Evolutionary conservation across 495 filamentous ascomycete species (phyloP).

Genomic region (Daldinia grandis): DNA sequence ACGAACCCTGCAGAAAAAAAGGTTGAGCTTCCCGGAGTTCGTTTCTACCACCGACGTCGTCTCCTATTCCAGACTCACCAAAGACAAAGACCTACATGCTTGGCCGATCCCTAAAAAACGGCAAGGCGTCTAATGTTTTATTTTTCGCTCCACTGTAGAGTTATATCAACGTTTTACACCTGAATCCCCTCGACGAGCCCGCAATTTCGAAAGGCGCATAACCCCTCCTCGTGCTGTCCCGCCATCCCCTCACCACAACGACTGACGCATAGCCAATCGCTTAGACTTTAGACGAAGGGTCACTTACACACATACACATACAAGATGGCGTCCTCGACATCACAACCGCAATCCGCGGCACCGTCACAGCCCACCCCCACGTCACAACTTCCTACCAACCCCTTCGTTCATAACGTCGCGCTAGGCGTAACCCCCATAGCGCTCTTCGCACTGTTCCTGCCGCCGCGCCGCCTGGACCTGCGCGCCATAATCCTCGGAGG

Average conservation of each 20-base stretch:
- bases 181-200: background rate
- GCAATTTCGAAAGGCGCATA: background rate
- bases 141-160: background rate
- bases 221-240: background rate
- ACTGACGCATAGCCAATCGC: background rate
- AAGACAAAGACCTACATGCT: background rate
- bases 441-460: constrained; percentile 75
- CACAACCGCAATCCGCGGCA: constrained; percentile 6
- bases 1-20: constrained; percentile 10
- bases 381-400: constrained; percentile 1
- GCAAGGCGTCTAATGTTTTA: background rate
- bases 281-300: constrained; percentile 18
- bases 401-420: constrained; percentile 67
- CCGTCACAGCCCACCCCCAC: constrained; percentile 2
- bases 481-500: constrained; percentile 69
- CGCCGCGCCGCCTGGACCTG: constrained; percentile 79
- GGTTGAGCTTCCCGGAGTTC: constrained; percentile 8
- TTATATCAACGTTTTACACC: background rate
- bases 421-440: constrained; percentile 70
- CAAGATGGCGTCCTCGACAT: constrained; percentile 6
- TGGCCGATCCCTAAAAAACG: background rate
- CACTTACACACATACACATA: background rate
- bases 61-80: background rate
- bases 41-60: background rate
- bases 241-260: background rate